Base-by-base conservation (phyloP, 2,329 filamentous ascomycete species). In the Paraphoma chrysanthemicola region DNA sequence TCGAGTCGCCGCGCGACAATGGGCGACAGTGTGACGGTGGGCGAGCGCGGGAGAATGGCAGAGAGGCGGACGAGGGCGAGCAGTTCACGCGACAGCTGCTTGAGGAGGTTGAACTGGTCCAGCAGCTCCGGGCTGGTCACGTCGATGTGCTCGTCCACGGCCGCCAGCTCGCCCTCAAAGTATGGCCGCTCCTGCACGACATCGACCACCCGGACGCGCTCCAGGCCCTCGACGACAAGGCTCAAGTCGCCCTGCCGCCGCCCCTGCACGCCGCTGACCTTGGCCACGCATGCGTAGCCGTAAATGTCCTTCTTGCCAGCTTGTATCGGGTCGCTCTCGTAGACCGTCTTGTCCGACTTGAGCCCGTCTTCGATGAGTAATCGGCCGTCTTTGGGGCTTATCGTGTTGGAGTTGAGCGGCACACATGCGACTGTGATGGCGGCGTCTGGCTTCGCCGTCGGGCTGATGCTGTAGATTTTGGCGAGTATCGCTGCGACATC, bases 401-500 rank as follows among this genome's bases (percentile, higher is more conserved):
- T 83, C 23, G 89, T 84, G 4, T 89, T 88, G 48, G 92, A 95
- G 62, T 84, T 89, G 57, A 97, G 82, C 17, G 95, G 95, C 52
- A 98, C 88, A 76, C 94, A 98, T 51, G 90, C 92, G 63, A 98
- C 88, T 8, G 91, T 88, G 66, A 97, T 87, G 64, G 87, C 83
- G 29, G 87, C 85, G 64, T 89, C 82, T 2, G 81, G 86, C 68
- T 88, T 89, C 23, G 82, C 79, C 41, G 86, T 85, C 33, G 90
- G 83, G 29, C 89, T 88, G 66, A 88, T 88, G 69, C 90, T 90
- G 78, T 96, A 94, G 57, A 97, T 86, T 66, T 90, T 89, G 17
- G 93, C 91, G 54, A 99, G 87, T 44, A 98, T 86, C 48, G 94
- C 91, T 51, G 92, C 90, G 64, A 98, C 90, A 77, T 98, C 95